These are phyloP conservation scores for Allomyces javanicus DNA, from an alignment of 192 early-diverging fungal genomes.

Conservation along the genomic window DNA sequence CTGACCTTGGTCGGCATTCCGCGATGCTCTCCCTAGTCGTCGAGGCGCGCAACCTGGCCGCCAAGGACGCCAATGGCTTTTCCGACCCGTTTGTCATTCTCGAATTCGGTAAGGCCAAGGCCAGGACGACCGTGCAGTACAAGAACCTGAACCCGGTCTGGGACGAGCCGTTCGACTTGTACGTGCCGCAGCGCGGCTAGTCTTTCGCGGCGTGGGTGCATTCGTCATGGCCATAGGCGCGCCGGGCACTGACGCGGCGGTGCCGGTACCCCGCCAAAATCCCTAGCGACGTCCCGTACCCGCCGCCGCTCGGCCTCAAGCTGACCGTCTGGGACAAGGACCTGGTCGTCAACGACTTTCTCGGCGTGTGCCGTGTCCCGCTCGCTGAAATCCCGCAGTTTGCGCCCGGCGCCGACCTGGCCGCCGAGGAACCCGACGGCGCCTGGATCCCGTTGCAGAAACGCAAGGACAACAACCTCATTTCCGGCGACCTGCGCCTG, in stretches of 20 bases:
- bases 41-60: slow-evolving; percentile 13
- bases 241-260: too few species aligned
- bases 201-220: too few species aligned
- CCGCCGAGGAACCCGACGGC: slow-evolving; percentile 4
- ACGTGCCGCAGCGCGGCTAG: slow-evolving; percentile 3
- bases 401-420: slow-evolving; percentile 29
- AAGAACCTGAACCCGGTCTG: slow-evolving; percentile 49
- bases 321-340: slow-evolving; percentile 52
- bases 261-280: too few species aligned
- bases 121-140: slow-evolving; percentile 32
- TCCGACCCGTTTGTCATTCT: slow-evolving; percentile 34
- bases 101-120: slow-evolving; percentile 29
- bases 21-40: not conserved
- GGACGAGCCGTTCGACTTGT: slow-evolving; percentile 36
- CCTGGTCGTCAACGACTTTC: slow-evolving; percentile 20
- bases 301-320: slow-evolving; percentile 15
- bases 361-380: slow-evolving; percentile 10
- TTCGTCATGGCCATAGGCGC: too few species aligned
- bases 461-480: slow-evolving; percentile 15
- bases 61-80: slow-evolving; percentile 25
- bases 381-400: slow-evolving; percentile 1
- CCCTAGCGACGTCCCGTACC: slow-evolving; percentile 5
- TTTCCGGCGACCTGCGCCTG: slow-evolving; percentile 6
- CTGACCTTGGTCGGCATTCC: too few species aligned
- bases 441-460: slow-evolving; percentile 2